These are phyloP conservation scores for Globisporangium okanoganense DNA, from an alignment of 352 stramenopile genomes.

Conservation along the genomic window DNA sequence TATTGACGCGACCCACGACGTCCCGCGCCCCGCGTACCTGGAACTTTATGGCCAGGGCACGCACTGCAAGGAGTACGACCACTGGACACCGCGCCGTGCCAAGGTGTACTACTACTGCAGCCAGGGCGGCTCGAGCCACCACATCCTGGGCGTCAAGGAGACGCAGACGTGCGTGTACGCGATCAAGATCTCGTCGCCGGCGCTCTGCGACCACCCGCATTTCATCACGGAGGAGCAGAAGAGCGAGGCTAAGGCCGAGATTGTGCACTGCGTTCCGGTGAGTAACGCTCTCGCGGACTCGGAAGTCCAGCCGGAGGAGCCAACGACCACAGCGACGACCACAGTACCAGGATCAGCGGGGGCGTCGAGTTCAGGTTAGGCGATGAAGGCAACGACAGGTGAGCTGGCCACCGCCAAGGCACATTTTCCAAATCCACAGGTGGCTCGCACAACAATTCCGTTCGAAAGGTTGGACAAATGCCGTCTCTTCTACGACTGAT, in stretches of 20 bases:
- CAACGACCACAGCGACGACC: neutral
- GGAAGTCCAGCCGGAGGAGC: neutral
- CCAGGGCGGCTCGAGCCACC: constrained; percentile 53
- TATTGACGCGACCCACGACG: constrained; percentile 77
- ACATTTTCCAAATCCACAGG: too few species aligned
- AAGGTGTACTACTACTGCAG: constrained; percentile 79
- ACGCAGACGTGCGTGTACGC: constrained; percentile 81
- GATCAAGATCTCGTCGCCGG: constrained; percentile 72
- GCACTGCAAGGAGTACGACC: constrained; percentile 72
- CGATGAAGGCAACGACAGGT: too few species aligned
- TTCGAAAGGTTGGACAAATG: too few species aligned
- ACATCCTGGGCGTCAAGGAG: constrained; percentile 77
- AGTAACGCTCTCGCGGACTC: neutral
- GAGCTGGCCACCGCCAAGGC: too few species aligned
- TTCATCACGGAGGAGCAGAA: constrained; percentile 72
- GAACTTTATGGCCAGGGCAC: constrained; percentile 70
- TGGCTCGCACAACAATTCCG: too few species aligned
- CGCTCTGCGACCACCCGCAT: constrained; percentile 77
- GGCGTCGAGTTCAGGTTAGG: too few species aligned
- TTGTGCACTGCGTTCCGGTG: constrained; percentile 69
- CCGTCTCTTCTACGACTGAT: too few species aligned
- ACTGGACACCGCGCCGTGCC: constrained; percentile 46
- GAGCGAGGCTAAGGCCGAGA: constrained; percentile 41
- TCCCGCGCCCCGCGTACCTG: constrained; percentile 58
- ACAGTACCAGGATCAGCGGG: neutral